These are phyloP conservation scores for Symbiodinium natans DNA, from an alignment of 73 alveolate species.

Conservation along the genomic window DNA sequence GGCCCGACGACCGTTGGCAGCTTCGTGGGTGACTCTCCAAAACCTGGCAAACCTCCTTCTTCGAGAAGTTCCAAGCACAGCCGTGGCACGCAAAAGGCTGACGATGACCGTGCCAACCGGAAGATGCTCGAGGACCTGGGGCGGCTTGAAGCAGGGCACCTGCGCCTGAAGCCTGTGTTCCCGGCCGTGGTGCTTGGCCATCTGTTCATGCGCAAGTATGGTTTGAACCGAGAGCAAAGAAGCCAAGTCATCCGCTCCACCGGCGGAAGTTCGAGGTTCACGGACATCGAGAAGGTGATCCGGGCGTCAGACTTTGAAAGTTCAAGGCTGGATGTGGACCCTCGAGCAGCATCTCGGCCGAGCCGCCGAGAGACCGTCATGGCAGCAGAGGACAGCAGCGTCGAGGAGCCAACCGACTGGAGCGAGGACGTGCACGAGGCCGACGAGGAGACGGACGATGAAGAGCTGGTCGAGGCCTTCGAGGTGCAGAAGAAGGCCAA, in stretches of 20 bases:
- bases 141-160: not conserved
- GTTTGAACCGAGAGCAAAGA: conserved; percentile 15
- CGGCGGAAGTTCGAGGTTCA: not conserved
- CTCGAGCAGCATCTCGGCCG: not conserved
- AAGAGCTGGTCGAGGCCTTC: conserved; percentile 10
- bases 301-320: conserved; percentile 24
- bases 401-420: too few species aligned
- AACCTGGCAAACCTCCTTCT: not conserved
- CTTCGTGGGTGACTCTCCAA: not conserved
- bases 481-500: conserved; percentile 27
- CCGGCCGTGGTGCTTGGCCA: conserved; percentile 23
- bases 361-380: not conserved
- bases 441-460: not conserved
- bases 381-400: not conserved
- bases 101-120: not conserved
- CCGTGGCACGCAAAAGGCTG: conserved; percentile 13
- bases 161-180: not conserved
- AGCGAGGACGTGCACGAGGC: not conserved
- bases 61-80: not conserved
- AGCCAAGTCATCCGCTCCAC: conserved; percentile 20
- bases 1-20: not conserved
- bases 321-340: not conserved
- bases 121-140: conserved; percentile 1
- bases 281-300: conserved; percentile 17
- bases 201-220: conserved; percentile 52